These are phyloP conservation scores for Lasiodiplodia theobromae DNA, from an alignment of 2,329 filamentous ascomycete genomes.

Conservation along the genomic window DNA sequence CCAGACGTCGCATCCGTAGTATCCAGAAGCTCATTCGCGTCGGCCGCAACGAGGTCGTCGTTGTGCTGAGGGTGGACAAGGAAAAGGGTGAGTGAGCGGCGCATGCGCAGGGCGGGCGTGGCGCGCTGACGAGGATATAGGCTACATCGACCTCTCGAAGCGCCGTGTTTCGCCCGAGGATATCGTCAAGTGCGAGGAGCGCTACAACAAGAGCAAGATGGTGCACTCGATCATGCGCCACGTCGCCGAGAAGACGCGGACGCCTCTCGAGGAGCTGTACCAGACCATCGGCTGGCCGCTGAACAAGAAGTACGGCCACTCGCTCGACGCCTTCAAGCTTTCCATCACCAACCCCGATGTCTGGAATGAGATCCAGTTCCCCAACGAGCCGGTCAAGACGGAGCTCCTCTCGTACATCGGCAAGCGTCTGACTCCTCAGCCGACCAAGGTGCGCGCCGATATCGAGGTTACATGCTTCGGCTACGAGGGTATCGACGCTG, in stretches of 20 bases:
- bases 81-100: conserved; percentile 76
- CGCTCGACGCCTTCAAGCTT: conserved; percentile 98
- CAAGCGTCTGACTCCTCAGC: conserved; percentile 95
- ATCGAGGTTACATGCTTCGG: conserved; percentile 74
- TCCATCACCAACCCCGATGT: conserved; percentile 98
- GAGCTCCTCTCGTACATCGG: conserved; percentile 95
- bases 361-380: conserved; percentile 92
- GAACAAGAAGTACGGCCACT: conserved; percentile 96
- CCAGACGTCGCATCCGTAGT: conserved; percentile 95
- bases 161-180: conserved; percentile 97
- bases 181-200: conserved; percentile 97
- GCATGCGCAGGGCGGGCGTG: background rate
- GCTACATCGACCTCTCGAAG: conserved; percentile 98
- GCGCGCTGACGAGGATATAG: conserved; percentile 46
- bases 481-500: conserved; percentile 97
- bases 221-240: conserved; percentile 99
- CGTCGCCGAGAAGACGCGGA: conserved; percentile 94
- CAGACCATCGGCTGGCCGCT: conserved; percentile 95
- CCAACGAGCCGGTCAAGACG: conserved; percentile 81
- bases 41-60: conserved; percentile 97
- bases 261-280: conserved; percentile 93
- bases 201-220: conserved; percentile 99
- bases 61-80: conserved; percentile 98
- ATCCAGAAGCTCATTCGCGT: conserved; percentile 99
- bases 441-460: conserved; percentile 98